These are phyloP conservation scores for Candida germanica DNA, from an alignment of 805 yeast genomes.

Conservation along the genomic window DNA sequence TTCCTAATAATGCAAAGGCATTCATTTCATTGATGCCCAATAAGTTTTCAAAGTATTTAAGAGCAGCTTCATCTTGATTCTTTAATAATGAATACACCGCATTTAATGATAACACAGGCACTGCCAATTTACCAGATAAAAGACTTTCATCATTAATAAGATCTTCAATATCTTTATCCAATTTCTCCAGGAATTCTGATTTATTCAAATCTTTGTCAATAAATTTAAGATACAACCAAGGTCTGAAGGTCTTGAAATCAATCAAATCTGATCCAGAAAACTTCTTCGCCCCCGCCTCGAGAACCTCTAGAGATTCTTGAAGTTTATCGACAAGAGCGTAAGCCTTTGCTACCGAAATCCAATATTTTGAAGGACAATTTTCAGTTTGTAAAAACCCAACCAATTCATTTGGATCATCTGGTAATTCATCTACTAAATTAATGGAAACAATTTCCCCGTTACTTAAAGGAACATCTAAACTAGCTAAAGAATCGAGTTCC, in stretches of 20 bases:
- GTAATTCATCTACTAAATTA: slow-evolving; percentile 75
- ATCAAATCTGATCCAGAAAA: slow-evolving; percentile 42
- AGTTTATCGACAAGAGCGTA: slow-evolving; percentile 62
- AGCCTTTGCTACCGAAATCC: slow-evolving; percentile 82
- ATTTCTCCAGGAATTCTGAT: slow-evolving; percentile 19
- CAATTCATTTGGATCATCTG: slow-evolving; percentile 86
- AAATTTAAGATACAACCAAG: slow-evolving; percentile 62
- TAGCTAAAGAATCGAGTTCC: slow-evolving; percentile 25
- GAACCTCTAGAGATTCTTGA: slow-evolving; percentile 62
- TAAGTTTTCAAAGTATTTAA: slow-evolving; percentile 63
- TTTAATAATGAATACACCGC: slow-evolving; percentile 61
- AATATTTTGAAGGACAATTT: slow-evolving; percentile 67
- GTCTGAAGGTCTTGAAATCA: slow-evolving; percentile 60
- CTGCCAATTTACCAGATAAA: slow-evolving; percentile 1
- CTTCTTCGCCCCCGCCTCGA: slow-evolving; percentile 49
- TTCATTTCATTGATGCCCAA: slow-evolving; percentile 55
- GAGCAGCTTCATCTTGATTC: slow-evolving; percentile 67
- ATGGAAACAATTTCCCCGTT: slow-evolving; percentile 82
- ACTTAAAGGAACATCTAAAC: slow-evolving; percentile 67
- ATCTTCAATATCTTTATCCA: slow-evolving; percentile 5
- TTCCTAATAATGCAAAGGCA: slow-evolving; percentile 74
- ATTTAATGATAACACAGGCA: slow-evolving; percentile 24
- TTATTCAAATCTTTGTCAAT: slow-evolving; percentile 26
- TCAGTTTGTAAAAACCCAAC: slow-evolving; percentile 78
- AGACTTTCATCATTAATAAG: slow-evolving; percentile 5